Evolutionary conservation across 108 stramenopile genomes (phyloP).

Genomic region (Nitzschia sp.): DNA sequence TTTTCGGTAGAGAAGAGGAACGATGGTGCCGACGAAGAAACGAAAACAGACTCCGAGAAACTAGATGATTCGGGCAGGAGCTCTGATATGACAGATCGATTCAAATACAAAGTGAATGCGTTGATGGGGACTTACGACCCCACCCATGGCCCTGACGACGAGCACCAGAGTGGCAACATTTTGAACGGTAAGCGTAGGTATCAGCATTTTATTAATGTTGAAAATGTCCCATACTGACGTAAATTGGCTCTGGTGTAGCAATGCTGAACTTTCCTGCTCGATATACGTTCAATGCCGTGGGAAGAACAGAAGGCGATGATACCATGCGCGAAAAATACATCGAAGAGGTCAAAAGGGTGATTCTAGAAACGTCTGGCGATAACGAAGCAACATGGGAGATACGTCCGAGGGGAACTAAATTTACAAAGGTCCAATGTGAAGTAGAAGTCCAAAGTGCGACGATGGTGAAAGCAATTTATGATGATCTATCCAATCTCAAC

Average conservation of each 20-base stretch:
- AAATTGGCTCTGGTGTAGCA: conserved; percentile 10
- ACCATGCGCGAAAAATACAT: conserved; percentile 41
- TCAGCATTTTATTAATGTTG: neutral
- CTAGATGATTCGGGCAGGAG: neutral
- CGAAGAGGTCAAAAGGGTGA: conserved; percentile 46
- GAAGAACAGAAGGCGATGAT: conserved; percentile 51
- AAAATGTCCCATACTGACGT: neutral
- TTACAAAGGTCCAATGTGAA: conserved; percentile 57
- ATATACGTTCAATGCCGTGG: conserved; percentile 70
- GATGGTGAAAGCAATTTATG: conserved; percentile 70
- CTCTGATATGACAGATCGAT: conserved; percentile 68
- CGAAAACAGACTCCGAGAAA: neutral
- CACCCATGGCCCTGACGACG: conserved; percentile 51
- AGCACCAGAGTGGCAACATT: conserved; percentile 70
- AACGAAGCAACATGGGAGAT: conserved; percentile 42
- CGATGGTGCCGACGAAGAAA: neutral
- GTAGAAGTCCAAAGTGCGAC: conserved; percentile 61
- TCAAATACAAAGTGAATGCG: conserved; percentile 83
- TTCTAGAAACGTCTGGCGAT: conserved; percentile 52
- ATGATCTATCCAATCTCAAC: conserved; percentile 63
- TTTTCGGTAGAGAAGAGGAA: neutral
- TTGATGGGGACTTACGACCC: conserved; percentile 80
- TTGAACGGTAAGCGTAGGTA: conserved; percentile 29
- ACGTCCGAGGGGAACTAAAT: conserved; percentile 68
- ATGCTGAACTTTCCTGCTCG: conserved; percentile 65